Conservation (phyloP, 2,329 filamentous ascomycete genomes). For the Nemania sp. region DNA sequence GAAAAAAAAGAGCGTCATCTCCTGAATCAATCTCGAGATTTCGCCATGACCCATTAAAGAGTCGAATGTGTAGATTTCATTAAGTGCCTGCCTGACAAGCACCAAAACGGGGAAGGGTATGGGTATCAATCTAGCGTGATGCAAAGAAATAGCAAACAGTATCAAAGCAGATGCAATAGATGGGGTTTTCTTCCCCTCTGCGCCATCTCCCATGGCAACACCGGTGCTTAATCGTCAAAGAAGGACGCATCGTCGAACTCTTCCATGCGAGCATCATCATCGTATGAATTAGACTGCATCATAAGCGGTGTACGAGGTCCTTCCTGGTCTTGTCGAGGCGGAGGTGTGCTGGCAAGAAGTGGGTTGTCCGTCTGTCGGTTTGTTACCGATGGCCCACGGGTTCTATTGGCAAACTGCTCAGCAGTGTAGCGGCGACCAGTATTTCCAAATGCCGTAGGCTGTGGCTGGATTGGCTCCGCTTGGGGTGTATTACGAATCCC, state of each 20-base stretch:
- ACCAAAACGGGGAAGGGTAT: constrained; percentile 23
- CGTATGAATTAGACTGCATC: constrained; percentile 63
- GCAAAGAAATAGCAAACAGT: constrained; percentile 29
- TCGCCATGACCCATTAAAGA: constrained; percentile 12
- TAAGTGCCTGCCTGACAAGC: constrained; percentile 22
- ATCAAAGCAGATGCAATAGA: constrained; percentile 27
- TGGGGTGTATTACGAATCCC: constrained; percentile 66
- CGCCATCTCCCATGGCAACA: neutral
- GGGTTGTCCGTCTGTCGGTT: constrained; percentile 48
- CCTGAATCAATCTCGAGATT: constrained; percentile 23
- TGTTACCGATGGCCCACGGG: constrained; percentile 41
- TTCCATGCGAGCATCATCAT: constrained; percentile 63
- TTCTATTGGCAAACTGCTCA: constrained; percentile 51
- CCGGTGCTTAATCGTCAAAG: constrained; percentile 52
- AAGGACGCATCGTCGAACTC: constrained; percentile 65
- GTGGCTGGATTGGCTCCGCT: constrained; percentile 46
- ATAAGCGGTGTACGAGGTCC: constrained; percentile 64
- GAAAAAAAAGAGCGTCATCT: constrained; percentile 22
- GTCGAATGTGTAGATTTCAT: constrained; percentile 28
- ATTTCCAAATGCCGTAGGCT: constrained; percentile 64
- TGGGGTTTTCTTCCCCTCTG: neutral
- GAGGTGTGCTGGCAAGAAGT: constrained; percentile 48
- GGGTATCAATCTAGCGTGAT: constrained; percentile 33
- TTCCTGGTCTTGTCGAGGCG: constrained; percentile 45
- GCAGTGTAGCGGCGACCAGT: constrained; percentile 63